These are phyloP conservation scores for Yarrowia galli DNA, from an alignment of 1,139 yeast species.

Conservation along the genomic window DNA sequence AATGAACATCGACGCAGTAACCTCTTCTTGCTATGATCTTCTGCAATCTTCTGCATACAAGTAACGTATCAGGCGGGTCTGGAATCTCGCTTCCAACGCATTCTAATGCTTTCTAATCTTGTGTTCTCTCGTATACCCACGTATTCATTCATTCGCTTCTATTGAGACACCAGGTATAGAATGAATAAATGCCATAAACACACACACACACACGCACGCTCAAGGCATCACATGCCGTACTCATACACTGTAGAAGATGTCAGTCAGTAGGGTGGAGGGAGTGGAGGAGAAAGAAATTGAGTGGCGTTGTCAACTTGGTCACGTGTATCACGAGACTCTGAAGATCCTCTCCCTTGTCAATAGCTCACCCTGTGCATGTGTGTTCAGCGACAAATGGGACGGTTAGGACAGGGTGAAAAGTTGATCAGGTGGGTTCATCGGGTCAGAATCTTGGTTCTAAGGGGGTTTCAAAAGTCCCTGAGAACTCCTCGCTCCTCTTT, in stretches of 20 bases:
- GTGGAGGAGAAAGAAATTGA: background rate
- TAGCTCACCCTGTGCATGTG: background rate
- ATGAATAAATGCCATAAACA: background rate
- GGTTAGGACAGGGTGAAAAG: background rate
- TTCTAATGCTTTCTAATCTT: background rate
- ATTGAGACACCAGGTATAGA: slow-evolving; percentile 1
- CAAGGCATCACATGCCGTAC: background rate
- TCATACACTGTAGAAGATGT: too few species aligned
- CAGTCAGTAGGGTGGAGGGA: too few species aligned
- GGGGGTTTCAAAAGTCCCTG: too few species aligned
- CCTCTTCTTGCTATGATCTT: slow-evolving; percentile 11
- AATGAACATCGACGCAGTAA: background rate
- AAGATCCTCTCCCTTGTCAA: background rate
- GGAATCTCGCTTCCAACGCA: background rate
- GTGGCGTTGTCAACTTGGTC: background rate
- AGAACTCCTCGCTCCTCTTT: too few species aligned
- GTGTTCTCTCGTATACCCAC: background rate
- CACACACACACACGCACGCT: too few species aligned
- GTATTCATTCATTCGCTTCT: background rate
- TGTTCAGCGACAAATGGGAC: background rate
- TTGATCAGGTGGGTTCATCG: background rate
- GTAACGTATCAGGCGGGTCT: background rate
- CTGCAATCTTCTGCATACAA: background rate
- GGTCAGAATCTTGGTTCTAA: background rate
- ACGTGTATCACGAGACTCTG: background rate